phyloP scores from a whole-genome alignment of 768 basidiomycete genomes.

The Tulasnella sp. region DNA sequence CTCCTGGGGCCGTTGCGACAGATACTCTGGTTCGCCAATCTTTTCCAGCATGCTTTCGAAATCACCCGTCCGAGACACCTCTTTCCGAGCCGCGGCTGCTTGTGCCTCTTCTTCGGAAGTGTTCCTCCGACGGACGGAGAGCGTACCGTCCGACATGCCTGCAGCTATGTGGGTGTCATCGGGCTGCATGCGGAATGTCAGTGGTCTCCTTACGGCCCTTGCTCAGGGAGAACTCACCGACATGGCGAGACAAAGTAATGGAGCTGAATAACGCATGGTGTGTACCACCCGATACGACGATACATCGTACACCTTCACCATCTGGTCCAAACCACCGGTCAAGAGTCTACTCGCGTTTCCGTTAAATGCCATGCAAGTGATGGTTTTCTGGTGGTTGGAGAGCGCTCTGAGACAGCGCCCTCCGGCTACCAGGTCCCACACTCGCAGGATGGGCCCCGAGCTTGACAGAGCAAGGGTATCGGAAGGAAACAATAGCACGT shows the following conservation, averaged over 20 bases:
- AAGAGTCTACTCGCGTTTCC: conserved; percentile 63
- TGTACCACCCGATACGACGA: conserved; percentile 90
- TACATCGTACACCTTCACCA: conserved; percentile 98
- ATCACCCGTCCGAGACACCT: conserved; percentile 40
- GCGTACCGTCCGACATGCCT: conserved; percentile 95
- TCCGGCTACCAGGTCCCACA: conserved; percentile 91
- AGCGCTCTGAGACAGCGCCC: conserved; percentile 81
- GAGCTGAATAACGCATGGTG: conserved; percentile 96
- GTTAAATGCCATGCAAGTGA: conserved; percentile 81
- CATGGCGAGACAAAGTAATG: conserved; percentile 77
- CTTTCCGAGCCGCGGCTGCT: conserved; percentile 25
- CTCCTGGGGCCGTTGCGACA: conserved; percentile 33
- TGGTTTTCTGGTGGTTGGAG: conserved; percentile 97
- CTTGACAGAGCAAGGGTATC: conserved; percentile 74
- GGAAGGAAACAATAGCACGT: conserved; percentile 86
- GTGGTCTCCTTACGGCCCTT: not conserved
- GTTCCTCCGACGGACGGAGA: conserved; percentile 89
- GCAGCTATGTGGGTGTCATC: conserved; percentile 94
- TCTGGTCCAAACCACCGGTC: conserved; percentile 86
- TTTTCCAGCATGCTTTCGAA: conserved; percentile 54
- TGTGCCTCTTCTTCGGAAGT: conserved; percentile 50
- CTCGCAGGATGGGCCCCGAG: conserved; percentile 82
- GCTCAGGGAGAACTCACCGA: conserved; percentile 65
- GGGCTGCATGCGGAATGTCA: conserved; percentile 41
- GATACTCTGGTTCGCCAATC: conserved; percentile 42